These are phyloP conservation scores for Hanseniaspora lachancei DNA, from an alignment of 805 yeast species.

Conservation along the genomic window DNA sequence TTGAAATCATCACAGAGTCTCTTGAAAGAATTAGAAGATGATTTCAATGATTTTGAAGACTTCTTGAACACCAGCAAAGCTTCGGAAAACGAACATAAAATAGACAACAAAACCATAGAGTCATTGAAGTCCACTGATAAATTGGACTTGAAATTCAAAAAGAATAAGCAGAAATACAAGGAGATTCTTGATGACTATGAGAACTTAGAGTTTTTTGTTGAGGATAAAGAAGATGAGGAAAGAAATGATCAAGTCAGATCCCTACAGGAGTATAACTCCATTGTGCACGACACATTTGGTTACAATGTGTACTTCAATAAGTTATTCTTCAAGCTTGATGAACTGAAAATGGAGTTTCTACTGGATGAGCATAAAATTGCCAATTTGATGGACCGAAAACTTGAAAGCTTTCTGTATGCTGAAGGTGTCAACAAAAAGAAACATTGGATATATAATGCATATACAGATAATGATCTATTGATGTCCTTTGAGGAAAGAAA, in stretches of 20 bases:
- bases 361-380: not conserved
- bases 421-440: not conserved
- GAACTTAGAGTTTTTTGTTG: constrained; percentile 1
- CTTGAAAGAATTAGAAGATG: constrained; percentile 3
- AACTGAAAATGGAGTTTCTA: not conserved
- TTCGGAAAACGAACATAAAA: not conserved
- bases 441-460: not conserved
- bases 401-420: not conserved
- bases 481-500: constrained; percentile 1
- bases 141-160: not conserved
- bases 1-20: not conserved
- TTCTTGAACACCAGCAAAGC: not conserved
- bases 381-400: not conserved
- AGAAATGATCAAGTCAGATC: not conserved
- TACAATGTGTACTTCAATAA: constrained; percentile 1
- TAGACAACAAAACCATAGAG: not conserved
- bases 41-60: constrained; percentile 1
- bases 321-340: constrained; percentile 3
- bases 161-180: not conserved
- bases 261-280: not conserved
- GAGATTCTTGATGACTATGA: not conserved
- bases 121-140: not conserved
- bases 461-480: not conserved
- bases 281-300: not conserved
- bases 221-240: constrained; percentile 10